These are phyloP conservation scores for Diddensiella transvaalensis DNA, from an alignment of 805 yeast genomes.

Conservation along the genomic window DNA sequence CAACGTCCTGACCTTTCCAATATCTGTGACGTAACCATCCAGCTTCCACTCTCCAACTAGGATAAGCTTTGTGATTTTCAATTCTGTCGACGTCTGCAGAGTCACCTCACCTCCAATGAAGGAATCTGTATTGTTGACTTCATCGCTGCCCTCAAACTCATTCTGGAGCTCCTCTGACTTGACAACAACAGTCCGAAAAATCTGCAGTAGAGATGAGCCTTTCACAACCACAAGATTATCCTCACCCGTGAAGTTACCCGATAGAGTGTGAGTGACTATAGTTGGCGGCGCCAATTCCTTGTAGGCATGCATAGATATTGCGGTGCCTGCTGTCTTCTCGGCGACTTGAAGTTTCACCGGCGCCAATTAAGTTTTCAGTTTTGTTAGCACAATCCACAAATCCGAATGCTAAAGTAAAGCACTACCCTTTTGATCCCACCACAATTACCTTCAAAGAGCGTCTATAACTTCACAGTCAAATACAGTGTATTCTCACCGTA, in stretches of 20 bases:
- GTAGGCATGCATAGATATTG: constrained; percentile 66
- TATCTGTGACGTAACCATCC: constrained; percentile 63
- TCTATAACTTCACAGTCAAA: no score
- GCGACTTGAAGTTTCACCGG: no score
- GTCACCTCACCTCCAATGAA: constrained; percentile 26
- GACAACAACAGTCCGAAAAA: constrained; percentile 41
- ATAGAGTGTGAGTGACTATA: constrained; percentile 57
- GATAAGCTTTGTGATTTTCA: constrained; percentile 32
- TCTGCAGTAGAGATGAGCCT: constrained; percentile 59
- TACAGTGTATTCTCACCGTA: no score
- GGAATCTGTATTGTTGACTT: constrained; percentile 15
- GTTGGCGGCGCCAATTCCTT: constrained; percentile 75
- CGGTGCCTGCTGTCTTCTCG: no score
- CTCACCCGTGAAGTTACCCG: constrained; percentile 37
- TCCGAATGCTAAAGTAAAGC: no score
- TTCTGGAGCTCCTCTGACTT: constrained; percentile 18
- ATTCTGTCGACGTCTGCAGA: constrained; percentile 24
- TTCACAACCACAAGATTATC: constrained; percentile 65
- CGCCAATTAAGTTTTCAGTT: no score
- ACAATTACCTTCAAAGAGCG: no score
- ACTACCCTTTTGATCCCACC: no score
- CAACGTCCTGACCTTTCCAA: constrained; percentile 47
- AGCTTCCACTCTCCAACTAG: constrained; percentile 64
- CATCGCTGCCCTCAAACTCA: constrained; percentile 26
- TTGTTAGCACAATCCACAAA: no score